Evolutionary conservation across 306 rosid genomes (phyloP), one percentile per base, ranked within the genome.

Genomic region (Acacia confusa): DNA sequence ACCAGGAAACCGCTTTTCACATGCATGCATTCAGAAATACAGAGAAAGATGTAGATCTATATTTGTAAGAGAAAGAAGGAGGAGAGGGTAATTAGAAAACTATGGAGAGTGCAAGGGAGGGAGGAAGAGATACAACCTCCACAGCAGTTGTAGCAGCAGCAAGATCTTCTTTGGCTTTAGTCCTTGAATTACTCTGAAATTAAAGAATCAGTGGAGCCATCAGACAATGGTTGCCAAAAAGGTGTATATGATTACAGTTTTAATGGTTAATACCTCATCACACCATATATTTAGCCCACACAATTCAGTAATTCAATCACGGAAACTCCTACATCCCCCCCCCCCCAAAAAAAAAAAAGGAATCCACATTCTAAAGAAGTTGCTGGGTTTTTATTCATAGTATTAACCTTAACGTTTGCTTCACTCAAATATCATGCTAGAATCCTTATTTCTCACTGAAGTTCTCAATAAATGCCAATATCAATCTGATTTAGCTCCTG

Each of bases 151-250:
- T 93, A 32, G 99, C 99, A 41, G 98, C 98, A 53, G 98, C 98
- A 64, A 95, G 99, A 91, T 95, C 99, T 69, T 95, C 97, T 83
- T 90, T 95, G 4, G 99, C 99, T 87, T 95, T 95, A 60, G 97
- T 92, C 76, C 99, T 96, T 27, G 99, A 95, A 85, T 90, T 95
- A 81, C 99, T 95, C 99, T 95, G 89, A 88, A 88, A 79, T 77
- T 72, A 85, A 63, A 86, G 47, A 74, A 84, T 57, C 63, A 76
- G 67, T 87, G n/a, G n/a, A n/a, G 19, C 25, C 75, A 83, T 85
- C 63, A 80, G 73, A 82, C 2, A 65, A 66, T 57, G 45, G 48
- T 63, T 67, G 60, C 13, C 27, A 63, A 40, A 38, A 25, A 69
- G 48, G 53, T 77, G 15, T 2, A 13, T 11, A 13, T 45, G 36